Evolutionary conservation across 352 stramenopile species (phyloP).

Genomic region (Phytophthora melonis): DNA sequence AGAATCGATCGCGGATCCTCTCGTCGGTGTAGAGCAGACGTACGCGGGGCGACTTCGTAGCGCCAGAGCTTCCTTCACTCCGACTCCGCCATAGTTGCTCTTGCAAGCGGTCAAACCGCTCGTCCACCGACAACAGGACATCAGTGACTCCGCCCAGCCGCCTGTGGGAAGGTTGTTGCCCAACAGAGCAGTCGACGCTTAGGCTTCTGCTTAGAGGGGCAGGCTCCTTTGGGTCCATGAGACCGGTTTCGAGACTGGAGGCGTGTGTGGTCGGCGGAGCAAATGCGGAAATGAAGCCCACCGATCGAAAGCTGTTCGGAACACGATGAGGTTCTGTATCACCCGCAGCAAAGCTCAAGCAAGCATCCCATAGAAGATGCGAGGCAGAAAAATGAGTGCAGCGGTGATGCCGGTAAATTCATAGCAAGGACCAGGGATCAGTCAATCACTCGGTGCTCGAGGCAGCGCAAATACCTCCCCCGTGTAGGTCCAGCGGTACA

Average conservation of each 20-base stretch:
- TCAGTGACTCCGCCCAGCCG: background rate
- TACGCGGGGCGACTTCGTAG: background rate
- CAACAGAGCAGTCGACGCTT: background rate
- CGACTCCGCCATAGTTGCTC: background rate
- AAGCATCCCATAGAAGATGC: background rate
- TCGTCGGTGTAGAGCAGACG: background rate
- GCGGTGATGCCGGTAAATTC: too few species aligned
- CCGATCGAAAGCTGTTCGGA: background rate
- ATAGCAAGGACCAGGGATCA: too few species aligned
- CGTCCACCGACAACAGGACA: background rate
- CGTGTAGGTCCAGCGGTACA: too few species aligned
- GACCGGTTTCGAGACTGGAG: background rate
- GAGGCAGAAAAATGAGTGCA: too few species aligned
- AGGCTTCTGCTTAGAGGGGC: background rate
- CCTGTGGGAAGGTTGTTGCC: background rate
- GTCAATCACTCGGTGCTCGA: too few species aligned
- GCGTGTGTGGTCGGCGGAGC: background rate
- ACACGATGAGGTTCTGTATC: background rate
- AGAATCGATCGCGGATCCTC: background rate
- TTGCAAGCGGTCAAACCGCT: background rate
- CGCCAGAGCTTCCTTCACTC: background rate
- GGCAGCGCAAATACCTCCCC: too few species aligned
- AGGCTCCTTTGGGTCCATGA: background rate
- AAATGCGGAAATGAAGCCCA: background rate
- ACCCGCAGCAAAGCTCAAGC: background rate